Evolutionary conservation across 202 grass and related monocot species (phyloP).

Genomic region (Thinopyrum obtusiflorum): DNA sequence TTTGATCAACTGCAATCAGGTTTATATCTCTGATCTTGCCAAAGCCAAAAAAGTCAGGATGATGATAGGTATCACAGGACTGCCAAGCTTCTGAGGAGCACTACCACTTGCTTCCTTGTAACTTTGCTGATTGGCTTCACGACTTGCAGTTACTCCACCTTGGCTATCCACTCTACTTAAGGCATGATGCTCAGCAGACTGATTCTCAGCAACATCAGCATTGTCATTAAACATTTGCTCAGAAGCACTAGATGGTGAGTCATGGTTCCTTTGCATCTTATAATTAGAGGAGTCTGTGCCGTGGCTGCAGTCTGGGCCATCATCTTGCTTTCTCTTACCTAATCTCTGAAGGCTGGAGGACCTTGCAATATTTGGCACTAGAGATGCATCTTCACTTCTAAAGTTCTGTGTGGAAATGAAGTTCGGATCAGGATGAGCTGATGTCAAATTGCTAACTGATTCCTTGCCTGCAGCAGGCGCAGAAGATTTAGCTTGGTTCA

Average conservation of each 20-base stretch:
- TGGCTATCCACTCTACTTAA: background rate
- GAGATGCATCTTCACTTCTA: background rate
- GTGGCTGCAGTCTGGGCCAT: background rate
- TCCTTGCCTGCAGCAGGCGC: conserved; percentile 9
- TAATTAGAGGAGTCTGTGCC: background rate
- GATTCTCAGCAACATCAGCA: conserved; percentile 1
- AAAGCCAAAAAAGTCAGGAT: conserved; percentile 80
- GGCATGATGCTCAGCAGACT: conserved; percentile 5
- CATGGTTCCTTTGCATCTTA: conserved; percentile 23
- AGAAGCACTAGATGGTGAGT: background rate
- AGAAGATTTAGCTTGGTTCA: background rate
- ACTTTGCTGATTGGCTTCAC: background rate
- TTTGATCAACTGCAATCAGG: conserved; percentile 63
- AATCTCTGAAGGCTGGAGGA: conserved; percentile 17
- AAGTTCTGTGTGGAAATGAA: background rate
- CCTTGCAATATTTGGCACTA: background rate
- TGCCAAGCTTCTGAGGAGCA: background rate
- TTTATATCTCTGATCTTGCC: conserved; percentile 38
- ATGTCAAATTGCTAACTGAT: conserved; percentile 6
- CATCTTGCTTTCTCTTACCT: conserved; percentile 34
- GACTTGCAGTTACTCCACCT: background rate
- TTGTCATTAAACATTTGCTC: conserved; percentile 5
- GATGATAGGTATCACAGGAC: conserved; percentile 4
- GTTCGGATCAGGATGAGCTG: conserved; percentile 13
- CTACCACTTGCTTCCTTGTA: background rate